These are phyloP conservation scores for Calendula officinalis DNA, from an alignment of 129 eudicot species.

Conservation along the genomic window DNA sequence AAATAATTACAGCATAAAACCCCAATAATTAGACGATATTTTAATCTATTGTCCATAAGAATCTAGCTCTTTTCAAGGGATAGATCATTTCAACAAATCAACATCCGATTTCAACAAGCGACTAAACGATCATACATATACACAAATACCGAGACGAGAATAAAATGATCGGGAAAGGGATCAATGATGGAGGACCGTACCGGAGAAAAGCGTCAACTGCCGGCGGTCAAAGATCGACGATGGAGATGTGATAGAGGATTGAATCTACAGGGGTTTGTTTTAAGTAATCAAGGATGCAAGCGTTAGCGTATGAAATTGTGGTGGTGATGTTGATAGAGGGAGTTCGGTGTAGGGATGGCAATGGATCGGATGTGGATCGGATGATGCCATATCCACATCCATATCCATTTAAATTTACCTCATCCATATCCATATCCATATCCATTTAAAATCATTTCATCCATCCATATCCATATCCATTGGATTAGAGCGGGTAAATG, in stretches of 20 bases:
- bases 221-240: conserved; percentile 26
- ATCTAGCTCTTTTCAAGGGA: conserved; percentile 1
- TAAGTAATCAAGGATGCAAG: conserved; percentile 20
- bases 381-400: too few species aligned
- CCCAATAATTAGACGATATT: conserved; percentile 17
- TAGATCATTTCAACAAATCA: conserved; percentile 4
- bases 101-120: conserved; percentile 16
- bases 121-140: neutral
- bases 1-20: conserved; percentile 18
- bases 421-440: too few species aligned
- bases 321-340: neutral
- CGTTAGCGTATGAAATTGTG: conserved; percentile 34
- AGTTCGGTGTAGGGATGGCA: too few species aligned
- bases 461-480: too few species aligned
- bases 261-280: conserved; percentile 13
- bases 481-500: too few species aligned
- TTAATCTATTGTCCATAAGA: conserved; percentile 4
- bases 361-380: too few species aligned
- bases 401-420: too few species aligned
- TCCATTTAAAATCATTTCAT: too few species aligned
- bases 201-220: conserved; percentile 19
- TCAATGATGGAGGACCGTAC: conserved; percentile 33
- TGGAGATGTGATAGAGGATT: conserved; percentile 21
- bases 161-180: conserved; percentile 23
- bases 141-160: neutral